Evolutionary conservation across 208 protist genomes (phyloP), one percentile per base, ranked within the genome.

Genomic region (Trypanosoma theileri): DNA sequence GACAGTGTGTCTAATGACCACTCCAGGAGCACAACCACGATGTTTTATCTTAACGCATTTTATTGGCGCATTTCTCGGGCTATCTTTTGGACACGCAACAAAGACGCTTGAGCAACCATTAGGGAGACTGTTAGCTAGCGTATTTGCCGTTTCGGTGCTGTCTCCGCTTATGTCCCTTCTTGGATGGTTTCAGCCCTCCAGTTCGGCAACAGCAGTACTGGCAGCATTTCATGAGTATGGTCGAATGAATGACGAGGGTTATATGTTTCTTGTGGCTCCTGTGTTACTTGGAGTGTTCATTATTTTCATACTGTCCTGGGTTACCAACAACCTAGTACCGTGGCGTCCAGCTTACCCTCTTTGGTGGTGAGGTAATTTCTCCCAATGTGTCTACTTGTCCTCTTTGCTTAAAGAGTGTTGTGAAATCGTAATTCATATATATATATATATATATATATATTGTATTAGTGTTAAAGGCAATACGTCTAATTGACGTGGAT

Each of bases 271-370:
- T 52, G 73, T 84, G 21, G 70, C 80, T 4, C 80, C 84, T 10
- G 82, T 82, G 3, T 58, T 79, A 31, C 31, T 91, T 14, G 82
- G 82, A 2, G 73, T 71, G 0, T 64, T 48, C 11, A 75, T 93
- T 35, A 78, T 91, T 41, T 74, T 89, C 8, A 70, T 88, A 24
- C 21, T 84, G 1, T 82, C 71, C 0, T 78, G 80, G 71, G 1
- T 87, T 4, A 48, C 86, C 13, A 89, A 89, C 61, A 87, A 93
- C 64, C 14, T 80, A 6, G 61, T 88, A 7, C 84, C 84, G 13
- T 93, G 87, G 82, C 54, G 87, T n/a, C 75, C 73, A 58, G 76
- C 73, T 65, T 90, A 93, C 68, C 84, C 82, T 12, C 58, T 86
- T 35, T 88, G 80, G 80, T 68, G 66, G 66, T 93, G 66, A 71